phyloP scores from a whole-genome alignment of 257 asterid species.

The Perilla frutescens region DNA sequence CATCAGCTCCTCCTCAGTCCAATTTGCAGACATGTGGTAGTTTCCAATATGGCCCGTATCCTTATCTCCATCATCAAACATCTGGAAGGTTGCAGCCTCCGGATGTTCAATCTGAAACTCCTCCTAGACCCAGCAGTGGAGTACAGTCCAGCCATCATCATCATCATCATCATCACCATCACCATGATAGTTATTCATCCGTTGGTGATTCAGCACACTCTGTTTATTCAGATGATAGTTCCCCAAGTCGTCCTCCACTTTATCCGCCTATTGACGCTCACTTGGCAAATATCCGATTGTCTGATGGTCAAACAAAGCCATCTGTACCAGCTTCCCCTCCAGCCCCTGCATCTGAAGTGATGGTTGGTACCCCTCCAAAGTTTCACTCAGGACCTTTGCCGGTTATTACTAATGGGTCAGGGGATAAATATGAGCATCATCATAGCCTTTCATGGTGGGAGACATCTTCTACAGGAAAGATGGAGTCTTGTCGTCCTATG shows the following conservation, averaged over 20 bases:
- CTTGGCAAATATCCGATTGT: constrained; percentile 57
- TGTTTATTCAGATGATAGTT: constrained; percentile 41
- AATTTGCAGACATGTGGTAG: constrained; percentile 49
- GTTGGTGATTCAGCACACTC: constrained; percentile 42
- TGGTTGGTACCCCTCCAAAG: constrained; percentile 40
- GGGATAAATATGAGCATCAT: constrained; percentile 51
- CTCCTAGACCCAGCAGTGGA: constrained; percentile 42
- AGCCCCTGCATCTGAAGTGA: constrained; percentile 48
- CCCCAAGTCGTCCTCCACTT: constrained; percentile 49
- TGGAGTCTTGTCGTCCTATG: constrained; percentile 34
- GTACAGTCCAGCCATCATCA: constrained; percentile 37
- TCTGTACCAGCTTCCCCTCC: constrained; percentile 60
- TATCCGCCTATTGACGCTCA: constrained; percentile 80
- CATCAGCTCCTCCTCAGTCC: constrained; percentile 43
- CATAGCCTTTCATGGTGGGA: constrained; percentile 65
- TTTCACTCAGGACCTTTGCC: constrained; percentile 69
- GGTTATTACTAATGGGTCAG: constrained; percentile 44
- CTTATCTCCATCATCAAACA: constrained; percentile 52
- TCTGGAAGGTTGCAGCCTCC: constrained; percentile 52
- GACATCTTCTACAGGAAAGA: constrained; percentile 40
- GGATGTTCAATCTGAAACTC: constrained; percentile 47
- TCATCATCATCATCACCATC: constrained; percentile 41
- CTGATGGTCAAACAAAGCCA: constrained; percentile 47
- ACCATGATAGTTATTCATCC: constrained; percentile 52
- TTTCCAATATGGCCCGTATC: constrained; percentile 51